Base-by-base conservation (phyloP, 768 basidiomycete species). In the Candolleomyces efflorescens region DNA sequence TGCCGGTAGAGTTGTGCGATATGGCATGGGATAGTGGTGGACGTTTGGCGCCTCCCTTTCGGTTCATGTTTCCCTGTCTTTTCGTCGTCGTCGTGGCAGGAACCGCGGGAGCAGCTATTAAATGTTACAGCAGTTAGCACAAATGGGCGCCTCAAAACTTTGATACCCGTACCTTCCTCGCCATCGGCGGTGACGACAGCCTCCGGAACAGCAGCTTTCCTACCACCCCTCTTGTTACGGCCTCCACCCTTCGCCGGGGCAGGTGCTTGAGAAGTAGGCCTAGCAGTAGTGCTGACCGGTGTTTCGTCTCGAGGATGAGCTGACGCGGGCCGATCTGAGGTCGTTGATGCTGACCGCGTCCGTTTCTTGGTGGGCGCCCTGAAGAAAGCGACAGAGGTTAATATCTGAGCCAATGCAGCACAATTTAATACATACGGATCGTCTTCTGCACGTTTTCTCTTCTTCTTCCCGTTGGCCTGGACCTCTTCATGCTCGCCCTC, bases 391-490 rank as follows among this genome's bases (percentile, higher is more conserved):
- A 18, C 46, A 37, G 50, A 43, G 46, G 41, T 53, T 10, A 47
- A 22, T 56, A 24, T 18, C 18, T 38, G 12, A 43, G 41, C 5
- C 32, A 32, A 7, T 32, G 15, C 13, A 22, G n/a, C 10, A 39
- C n/a, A 37, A 37, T 63, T 10, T 11, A 10, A 61, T 39, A 78
- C 86, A 71, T 62, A 91, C 90, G 68, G 68, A 63, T 91, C 90
- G 52, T 90, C 89, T 23, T 89, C 89, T 26, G 73, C 74, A 51
- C 90, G 82, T 69, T 92, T 92, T 67, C 91, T 81, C 71, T 92
- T 92, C 72, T 85, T 84, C 59, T 80, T 81, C 56, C 69, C 76
- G 46, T 64, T 70, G 0, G 67, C 56, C 18, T 60, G 66, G 20
- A 68, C 68, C 22, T 86, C 84, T 18, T 84, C 84, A 13, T 80